These are phyloP conservation scores for Xylariaceae sp. DNA, from an alignment of 2,329 filamentous ascomycete species.

Conservation along the genomic window DNA sequence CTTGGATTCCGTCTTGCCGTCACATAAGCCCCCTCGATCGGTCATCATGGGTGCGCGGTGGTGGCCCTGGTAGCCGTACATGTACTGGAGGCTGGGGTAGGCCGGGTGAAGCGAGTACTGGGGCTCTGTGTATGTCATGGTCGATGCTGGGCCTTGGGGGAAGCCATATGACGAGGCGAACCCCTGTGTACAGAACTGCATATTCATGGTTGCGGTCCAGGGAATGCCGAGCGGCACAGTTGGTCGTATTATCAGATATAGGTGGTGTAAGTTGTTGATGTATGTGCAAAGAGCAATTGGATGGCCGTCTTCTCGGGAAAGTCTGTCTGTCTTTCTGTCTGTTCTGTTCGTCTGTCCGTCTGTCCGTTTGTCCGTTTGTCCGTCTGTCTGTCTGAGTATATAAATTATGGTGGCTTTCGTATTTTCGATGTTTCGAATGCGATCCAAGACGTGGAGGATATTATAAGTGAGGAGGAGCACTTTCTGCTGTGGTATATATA, in stretches of 20 bases:
- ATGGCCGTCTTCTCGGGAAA: constrained; percentile 6
- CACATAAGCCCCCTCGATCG: constrained; percentile 25
- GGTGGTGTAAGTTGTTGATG: background rate
- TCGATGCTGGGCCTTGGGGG: constrained; percentile 21
- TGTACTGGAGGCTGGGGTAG: constrained; percentile 27
- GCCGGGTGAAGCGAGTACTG: constrained; percentile 26
- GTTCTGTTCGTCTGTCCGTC: too few relatives aligned
- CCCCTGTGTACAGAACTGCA: constrained; percentile 26
- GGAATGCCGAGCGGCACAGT: background rate
- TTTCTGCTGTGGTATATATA: constrained; percentile 19
- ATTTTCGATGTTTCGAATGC: constrained; percentile 10
- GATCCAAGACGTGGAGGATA: constrained; percentile 7
- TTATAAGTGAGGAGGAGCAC: constrained; percentile 11
- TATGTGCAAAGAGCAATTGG: constrained; percentile 11
- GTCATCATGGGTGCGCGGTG: constrained; percentile 24
- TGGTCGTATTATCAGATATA: constrained; percentile 18
- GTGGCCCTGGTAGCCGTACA: constrained; percentile 29
- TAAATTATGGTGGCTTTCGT: constrained; percentile 14
- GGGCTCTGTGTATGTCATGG: constrained; percentile 25
- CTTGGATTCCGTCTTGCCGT: constrained; percentile 37
- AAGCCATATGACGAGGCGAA: constrained; percentile 28
- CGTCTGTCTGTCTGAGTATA: background rate
- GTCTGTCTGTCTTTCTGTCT: background rate
- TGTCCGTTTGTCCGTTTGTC: too few relatives aligned
- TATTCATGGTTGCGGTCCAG: constrained; percentile 26